Conservation (phyloP, 2,329 filamentous ascomycete genomes). For the Colletotrichum coccodes region DNA sequence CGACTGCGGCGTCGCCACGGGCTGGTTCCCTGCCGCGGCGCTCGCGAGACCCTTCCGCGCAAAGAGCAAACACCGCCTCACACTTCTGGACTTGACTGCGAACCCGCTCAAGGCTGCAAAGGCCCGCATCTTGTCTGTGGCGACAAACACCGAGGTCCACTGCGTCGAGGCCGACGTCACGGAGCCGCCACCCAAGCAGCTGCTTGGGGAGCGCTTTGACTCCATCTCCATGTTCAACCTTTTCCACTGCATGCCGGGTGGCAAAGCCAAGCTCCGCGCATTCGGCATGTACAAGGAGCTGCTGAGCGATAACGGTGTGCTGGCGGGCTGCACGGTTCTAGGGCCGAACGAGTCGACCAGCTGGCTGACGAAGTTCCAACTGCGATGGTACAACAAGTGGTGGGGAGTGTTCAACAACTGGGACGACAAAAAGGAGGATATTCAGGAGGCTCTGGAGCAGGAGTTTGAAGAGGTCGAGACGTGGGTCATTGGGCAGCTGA, state of each 20-base stretch:
- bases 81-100: constrained; percentile 48
- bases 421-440: constrained; percentile 45
- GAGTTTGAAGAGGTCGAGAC: constrained; percentile 51
- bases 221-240: constrained; percentile 56
- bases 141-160: constrained; percentile 36
- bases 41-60: constrained; percentile 35
- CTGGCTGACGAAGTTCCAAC: constrained; percentile 37
- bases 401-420: constrained; percentile 50
- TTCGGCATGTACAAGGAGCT: constrained; percentile 44
- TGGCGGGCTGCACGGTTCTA: constrained; percentile 50
- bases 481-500: constrained; percentile 47
- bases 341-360: constrained; percentile 41
- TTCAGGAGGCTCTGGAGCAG: constrained; percentile 44
- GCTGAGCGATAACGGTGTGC: constrained; percentile 46
- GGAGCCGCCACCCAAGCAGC: constrained; percentile 40
- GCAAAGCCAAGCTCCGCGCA: constrained; percentile 41
- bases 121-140: constrained; percentile 37
- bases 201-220: constrained; percentile 45
- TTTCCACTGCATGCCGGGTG: constrained; percentile 52
- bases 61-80: constrained; percentile 40
- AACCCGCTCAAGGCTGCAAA: constrained; percentile 44
- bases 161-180: constrained; percentile 49
- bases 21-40: constrained; percentile 47
- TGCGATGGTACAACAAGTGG: constrained; percentile 43
- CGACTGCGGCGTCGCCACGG: constrained; percentile 52